Percentiles rank a stretch among this genome's conserved stretches.
These are phyloP conservation scores for Fusarium armeniacum DNA, from an alignment of 2,329 filamentous ascomycete genomes.

Conservation along the genomic window DNA sequence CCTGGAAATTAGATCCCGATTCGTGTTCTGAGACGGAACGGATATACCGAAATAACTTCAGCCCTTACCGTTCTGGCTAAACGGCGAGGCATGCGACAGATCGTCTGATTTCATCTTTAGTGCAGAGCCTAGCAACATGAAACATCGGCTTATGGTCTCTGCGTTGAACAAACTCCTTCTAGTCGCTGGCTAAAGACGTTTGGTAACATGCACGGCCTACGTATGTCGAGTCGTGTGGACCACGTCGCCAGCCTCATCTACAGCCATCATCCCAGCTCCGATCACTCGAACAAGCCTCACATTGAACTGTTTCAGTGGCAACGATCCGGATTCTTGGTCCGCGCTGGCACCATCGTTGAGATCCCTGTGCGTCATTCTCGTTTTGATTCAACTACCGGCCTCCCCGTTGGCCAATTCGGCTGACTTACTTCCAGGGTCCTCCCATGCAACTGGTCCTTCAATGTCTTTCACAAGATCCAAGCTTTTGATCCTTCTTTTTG, in stretches of 20 bases:
- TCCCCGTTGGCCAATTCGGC: conserved; percentile 44
- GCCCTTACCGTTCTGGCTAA: conserved; percentile 18
- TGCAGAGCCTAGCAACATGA: conserved; percentile 28
- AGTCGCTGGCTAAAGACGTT: conserved; percentile 3
- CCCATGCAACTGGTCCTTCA: conserved; percentile 44
- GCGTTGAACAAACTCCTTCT: conserved; percentile 17
- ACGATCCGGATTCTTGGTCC: conserved; percentile 36
- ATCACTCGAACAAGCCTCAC: conserved; percentile 25
- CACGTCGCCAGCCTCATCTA: conserved; percentile 45
- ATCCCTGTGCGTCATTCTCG: conserved; percentile 44
- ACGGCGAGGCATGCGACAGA: conserved; percentile 32
- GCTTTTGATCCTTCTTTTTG: conserved; percentile 31
- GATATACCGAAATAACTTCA: conserved; percentile 15
- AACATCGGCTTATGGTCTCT: conserved; percentile 29
- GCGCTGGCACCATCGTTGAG: conserved; percentile 41
- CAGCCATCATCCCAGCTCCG: conserved; percentile 48
- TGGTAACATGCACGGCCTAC: conserved; percentile 29
- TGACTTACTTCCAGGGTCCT: conserved; percentile 42
- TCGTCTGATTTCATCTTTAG: conserved; percentile 28
- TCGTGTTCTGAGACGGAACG: conserved; percentile 12
- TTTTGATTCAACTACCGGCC: conserved; percentile 33
- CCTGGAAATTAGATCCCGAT: conserved; percentile 3
- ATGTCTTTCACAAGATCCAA: conserved; percentile 38
- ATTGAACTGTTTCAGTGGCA: conserved; percentile 38
- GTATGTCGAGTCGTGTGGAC: conserved; percentile 40